A percentile compares a stretch with the other conserved stretches of the same genome.
Conservation (phyloP, 208 protist genomes). For the Trichomonas gallinae region DNA sequence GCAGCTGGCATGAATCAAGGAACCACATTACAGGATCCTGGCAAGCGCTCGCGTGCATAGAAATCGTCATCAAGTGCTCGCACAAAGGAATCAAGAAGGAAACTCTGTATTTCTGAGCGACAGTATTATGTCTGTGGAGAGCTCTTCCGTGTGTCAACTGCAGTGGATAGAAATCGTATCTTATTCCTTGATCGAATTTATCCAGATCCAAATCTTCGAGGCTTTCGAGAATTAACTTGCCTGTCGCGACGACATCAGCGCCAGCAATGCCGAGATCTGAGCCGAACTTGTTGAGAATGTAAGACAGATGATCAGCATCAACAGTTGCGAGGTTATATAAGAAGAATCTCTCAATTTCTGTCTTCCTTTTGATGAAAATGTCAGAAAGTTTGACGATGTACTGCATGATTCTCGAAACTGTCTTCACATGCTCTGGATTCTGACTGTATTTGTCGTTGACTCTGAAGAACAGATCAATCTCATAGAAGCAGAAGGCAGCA, state of each 20-base stretch:
- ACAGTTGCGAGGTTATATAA: not conserved
- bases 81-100: not conserved
- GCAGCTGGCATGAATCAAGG: not conserved
- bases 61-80: not conserved
- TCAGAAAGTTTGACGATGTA: not conserved
- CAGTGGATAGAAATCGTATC: not conserved
- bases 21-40: not conserved
- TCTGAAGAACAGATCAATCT: not conserved
- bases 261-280: not conserved
- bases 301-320: not conserved
- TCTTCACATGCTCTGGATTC: not conserved
- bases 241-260: not conserved
- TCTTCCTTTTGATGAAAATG: not conserved
- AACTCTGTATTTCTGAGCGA: not conserved
- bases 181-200: not conserved
- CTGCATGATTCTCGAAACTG: not conserved
- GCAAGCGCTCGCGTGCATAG: not conserved
- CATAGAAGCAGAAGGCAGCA: not conserved
- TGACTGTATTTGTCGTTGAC: not conserved
- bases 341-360: not conserved
- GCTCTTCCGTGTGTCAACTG: not conserved
- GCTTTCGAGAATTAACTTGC: not conserved
- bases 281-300: not conserved
- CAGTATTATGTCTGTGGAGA: not conserved
- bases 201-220: not conserved